A percentile compares a stretch with the other conserved stretches of the same genome.
These are phyloP conservation scores for Neoboletus brunneissimus DNA, from an alignment of 768 basidiomycete species.

Conservation along the genomic window DNA sequence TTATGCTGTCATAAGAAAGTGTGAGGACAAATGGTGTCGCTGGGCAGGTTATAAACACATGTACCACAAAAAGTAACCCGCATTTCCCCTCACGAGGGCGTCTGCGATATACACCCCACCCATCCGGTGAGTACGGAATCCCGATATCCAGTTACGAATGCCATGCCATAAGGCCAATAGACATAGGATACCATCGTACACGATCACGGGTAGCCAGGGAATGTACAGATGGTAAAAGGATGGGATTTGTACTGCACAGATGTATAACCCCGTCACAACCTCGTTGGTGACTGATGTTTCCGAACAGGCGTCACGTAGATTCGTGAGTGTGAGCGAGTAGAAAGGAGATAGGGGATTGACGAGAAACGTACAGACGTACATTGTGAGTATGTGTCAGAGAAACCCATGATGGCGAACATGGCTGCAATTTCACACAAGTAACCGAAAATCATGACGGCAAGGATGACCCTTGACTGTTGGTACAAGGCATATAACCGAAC, in stretches of 20 bases:
- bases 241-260: neutral
- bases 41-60: neutral
- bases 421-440: conserved; percentile 1
- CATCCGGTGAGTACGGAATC: neutral
- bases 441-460: conserved; percentile 3
- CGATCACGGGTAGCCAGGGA: conserved; percentile 9
- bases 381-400: too few species aligned
- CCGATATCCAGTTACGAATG: neutral
- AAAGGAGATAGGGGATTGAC: too few species aligned
- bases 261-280: too few species aligned
- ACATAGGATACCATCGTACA: conserved; percentile 9
- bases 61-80: conserved; percentile 18
- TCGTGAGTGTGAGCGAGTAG: too few species aligned
- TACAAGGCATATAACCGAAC: conserved; percentile 16
- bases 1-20: conserved; percentile 4
- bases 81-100: conserved; percentile 12
- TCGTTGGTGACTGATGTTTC: too few species aligned
- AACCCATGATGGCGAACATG: neutral
- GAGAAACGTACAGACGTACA: too few species aligned
- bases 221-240: neutral
- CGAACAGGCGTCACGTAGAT: too few species aligned
- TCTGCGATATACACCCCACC: conserved; percentile 4
- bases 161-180: conserved; percentile 4
- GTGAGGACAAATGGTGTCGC: neutral
- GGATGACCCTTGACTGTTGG: conserved; percentile 4